phyloP scores from a whole-genome alignment of 2,329 filamentous ascomycete species.

The Ophiosphaerella narmari region DNA sequence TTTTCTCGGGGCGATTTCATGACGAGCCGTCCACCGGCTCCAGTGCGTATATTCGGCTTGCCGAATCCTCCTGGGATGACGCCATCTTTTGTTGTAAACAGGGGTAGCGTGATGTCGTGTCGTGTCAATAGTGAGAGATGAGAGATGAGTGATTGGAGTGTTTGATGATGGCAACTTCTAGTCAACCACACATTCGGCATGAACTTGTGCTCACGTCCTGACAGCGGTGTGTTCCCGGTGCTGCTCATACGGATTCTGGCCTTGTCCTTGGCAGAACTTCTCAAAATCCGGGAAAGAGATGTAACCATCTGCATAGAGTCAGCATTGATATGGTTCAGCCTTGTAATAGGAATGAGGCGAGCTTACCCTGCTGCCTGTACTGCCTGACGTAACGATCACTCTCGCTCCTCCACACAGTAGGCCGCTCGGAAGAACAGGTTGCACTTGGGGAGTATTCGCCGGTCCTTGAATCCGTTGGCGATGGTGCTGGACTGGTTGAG shows the following conservation, averaged over 20 bases:
- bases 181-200: neutral
- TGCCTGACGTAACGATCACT: conserved; percentile 45
- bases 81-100: neutral
- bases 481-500: conserved; percentile 35
- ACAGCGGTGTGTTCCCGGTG: conserved; percentile 35
- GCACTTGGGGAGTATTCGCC: conserved; percentile 26
- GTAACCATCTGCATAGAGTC: conserved; percentile 57
- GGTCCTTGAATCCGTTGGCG: conserved; percentile 30
- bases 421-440: conserved; percentile 35
- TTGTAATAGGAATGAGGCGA: conserved; percentile 2
- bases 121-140: neutral
- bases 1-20: conserved; percentile 1
- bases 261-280: conserved; percentile 56
- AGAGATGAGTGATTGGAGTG: neutral
- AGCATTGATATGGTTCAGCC: conserved; percentile 26
- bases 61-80: neutral
- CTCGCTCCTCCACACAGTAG: conserved; percentile 42
- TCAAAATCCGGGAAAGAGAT: conserved; percentile 78
- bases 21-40: too few relatives aligned
- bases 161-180: neutral
- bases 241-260: conserved; percentile 37
- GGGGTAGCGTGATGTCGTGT: too few relatives aligned
- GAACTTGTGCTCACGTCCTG: conserved; percentile 35
- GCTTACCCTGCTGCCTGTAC: conserved; percentile 45
- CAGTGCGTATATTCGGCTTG: too few relatives aligned